Evolutionary conservation across 352 stramenopile genomes (phyloP).

Genomic region (Bremia lactucae): DNA sequence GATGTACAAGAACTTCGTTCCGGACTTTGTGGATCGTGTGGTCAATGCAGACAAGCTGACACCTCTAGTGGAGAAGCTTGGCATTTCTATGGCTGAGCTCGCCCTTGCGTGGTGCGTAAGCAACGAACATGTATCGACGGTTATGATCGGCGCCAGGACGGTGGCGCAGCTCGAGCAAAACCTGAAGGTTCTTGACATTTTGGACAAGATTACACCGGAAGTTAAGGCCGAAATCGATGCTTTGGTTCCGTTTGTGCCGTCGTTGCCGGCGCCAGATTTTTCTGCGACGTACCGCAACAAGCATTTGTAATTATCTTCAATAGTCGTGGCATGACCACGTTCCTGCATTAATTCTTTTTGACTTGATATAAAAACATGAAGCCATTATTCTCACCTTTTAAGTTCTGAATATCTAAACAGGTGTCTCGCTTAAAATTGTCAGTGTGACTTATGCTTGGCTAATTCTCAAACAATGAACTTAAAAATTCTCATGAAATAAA

Average conservation of each 20-base stretch:
- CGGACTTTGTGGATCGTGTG: slow-evolving; percentile 10
- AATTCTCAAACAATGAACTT: too few relatives aligned
- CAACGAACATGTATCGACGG: slow-evolving; percentile 44
- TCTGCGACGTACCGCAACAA: too few relatives aligned
- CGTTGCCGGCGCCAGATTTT: neutral
- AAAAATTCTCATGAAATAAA: too few relatives aligned
- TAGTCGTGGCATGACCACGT: too few relatives aligned
- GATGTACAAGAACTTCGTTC: slow-evolving; percentile 21
- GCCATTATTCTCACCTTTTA: too few relatives aligned
- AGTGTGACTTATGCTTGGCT: too few relatives aligned
- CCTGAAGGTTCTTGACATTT: slow-evolving; percentile 28
- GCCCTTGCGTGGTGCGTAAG: slow-evolving; percentile 46
- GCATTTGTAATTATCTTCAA: too few relatives aligned
- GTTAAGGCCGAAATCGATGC: slow-evolving; percentile 39
- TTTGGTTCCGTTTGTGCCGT: slow-evolving; percentile 14
- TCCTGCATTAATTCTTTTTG: too few relatives aligned
- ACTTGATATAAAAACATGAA: too few relatives aligned
- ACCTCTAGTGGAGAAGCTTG: slow-evolving; percentile 28
- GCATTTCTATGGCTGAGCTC: slow-evolving; percentile 29
- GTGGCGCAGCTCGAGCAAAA: too few relatives aligned
- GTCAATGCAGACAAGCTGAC: slow-evolving; percentile 27
- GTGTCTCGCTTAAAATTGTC: too few relatives aligned
- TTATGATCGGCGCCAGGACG: slow-evolving; percentile 53
- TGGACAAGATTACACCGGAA: slow-evolving; percentile 36
- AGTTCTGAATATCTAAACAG: too few relatives aligned